Conservation (phyloP, 208 protist species). For the Wallacemonas collosoma region DNA sequence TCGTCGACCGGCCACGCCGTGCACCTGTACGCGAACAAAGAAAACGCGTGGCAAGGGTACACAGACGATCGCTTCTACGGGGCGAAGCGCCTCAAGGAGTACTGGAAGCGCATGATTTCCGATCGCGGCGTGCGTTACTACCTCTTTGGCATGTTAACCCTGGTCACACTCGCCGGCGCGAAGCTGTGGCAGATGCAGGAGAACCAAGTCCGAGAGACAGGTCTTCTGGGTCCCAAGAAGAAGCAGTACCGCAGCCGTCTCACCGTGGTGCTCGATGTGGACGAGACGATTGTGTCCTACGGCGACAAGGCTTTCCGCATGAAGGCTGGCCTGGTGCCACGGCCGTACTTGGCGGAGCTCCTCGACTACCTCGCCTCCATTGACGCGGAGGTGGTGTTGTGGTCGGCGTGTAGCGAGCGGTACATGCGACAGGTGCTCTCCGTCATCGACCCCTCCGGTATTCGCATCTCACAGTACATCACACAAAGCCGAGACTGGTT, state of each 20-base stretch:
- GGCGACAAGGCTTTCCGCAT: slow-evolving; percentile 91
- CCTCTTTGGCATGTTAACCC: slow-evolving; percentile 64
- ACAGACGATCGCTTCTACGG: slow-evolving; percentile 85
- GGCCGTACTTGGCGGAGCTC: slow-evolving; percentile 85
- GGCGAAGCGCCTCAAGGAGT: slow-evolving; percentile 78
- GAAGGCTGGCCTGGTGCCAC: slow-evolving; percentile 76
- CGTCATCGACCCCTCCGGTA: slow-evolving; percentile 79
- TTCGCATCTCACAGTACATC: slow-evolving; percentile 82
- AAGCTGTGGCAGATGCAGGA: slow-evolving; percentile 75
- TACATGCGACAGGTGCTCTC: slow-evolving; percentile 88
- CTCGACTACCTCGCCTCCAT: slow-evolving; percentile 86
- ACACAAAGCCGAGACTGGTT: slow-evolving; percentile 74
- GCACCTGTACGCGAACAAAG: slow-evolving; percentile 91
- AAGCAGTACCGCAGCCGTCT: slow-evolving; percentile 81
- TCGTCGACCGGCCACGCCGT: slow-evolving; percentile 22
- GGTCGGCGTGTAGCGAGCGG: slow-evolving; percentile 82
- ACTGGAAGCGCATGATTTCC: slow-evolving; percentile 63
- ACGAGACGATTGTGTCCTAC: slow-evolving; percentile 90
- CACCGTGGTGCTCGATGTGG: slow-evolving; percentile 87
- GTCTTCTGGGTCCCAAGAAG: slow-evolving; percentile 82
- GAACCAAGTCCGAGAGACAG: slow-evolving; percentile 37
- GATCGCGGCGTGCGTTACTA: slow-evolving; percentile 84
- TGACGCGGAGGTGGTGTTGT: slow-evolving; percentile 90
- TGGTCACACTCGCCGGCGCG: slow-evolving; percentile 42
- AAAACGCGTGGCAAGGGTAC: slow-evolving; percentile 83